phyloP scores from a whole-genome alignment of 805 yeast genomes.

The Komagataella pastoris region DNA sequence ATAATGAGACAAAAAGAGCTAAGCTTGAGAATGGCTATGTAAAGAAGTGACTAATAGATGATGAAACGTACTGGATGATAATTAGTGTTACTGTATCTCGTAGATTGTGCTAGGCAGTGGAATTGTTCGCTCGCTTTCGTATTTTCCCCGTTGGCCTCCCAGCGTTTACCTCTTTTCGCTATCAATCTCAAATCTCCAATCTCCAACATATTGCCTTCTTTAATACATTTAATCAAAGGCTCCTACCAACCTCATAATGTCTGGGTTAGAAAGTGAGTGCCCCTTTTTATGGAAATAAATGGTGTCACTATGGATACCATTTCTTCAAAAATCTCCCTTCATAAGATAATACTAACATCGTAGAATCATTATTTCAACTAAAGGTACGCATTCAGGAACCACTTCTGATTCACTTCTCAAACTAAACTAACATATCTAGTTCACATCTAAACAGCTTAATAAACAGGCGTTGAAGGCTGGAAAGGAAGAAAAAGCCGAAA shows the following conservation, averaged over 20 bases:
- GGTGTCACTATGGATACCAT: not conserved
- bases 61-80: not conserved
- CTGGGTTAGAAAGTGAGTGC: slow-evolving; percentile 27
- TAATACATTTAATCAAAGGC: not conserved
- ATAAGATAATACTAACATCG: slow-evolving; percentile 4
- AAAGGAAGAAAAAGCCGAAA: slow-evolving; percentile 80
- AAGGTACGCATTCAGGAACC: slow-evolving; percentile 22
- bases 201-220: not conserved
- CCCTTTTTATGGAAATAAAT: not conserved
- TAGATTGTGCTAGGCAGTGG: not conserved
- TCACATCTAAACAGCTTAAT: slow-evolving; percentile 87
- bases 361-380: slow-evolving; percentile 50
- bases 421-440: slow-evolving; percentile 20
- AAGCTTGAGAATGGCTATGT: not conserved
- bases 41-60: not conserved
- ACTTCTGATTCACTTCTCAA: not conserved
- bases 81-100: not conserved
- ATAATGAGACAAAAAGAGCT: not conserved
- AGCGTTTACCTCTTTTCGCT: not conserved
- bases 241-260: slow-evolving; percentile 12
- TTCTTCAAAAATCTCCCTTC: not conserved
- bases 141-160: not conserved
- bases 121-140: not conserved
- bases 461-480: slow-evolving; percentile 86
- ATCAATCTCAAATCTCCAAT: not conserved